phyloP scores from a whole-genome alignment of 805 yeast species.

The Wickerhamiella australiensis region DNA sequence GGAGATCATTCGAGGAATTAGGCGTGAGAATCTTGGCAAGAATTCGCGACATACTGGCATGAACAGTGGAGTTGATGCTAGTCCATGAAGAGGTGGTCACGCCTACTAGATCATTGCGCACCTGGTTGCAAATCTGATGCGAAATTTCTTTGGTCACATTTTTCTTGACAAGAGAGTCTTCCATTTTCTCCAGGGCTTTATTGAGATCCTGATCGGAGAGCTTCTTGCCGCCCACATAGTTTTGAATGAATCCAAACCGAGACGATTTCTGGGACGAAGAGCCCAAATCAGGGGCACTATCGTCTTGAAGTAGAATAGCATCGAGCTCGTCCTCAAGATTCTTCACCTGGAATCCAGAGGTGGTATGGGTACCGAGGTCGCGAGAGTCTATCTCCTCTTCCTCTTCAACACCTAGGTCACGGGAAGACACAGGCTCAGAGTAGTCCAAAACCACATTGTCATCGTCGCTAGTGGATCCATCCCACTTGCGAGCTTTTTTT shows the following conservation, averaged over 20 bases:
- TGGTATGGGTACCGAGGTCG: constrained; percentile 26
- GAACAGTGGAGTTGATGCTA: constrained; percentile 59
- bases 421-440: constrained; percentile 30
- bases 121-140: constrained; percentile 51
- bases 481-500: constrained; percentile 45
- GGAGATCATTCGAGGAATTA: constrained; percentile 73
- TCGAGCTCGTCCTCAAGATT: constrained; percentile 47
- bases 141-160: constrained; percentile 91
- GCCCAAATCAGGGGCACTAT: constrained; percentile 13
- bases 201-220: constrained; percentile 52
- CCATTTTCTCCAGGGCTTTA: constrained; percentile 51
- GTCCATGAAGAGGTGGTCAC: constrained; percentile 64
- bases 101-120: constrained; percentile 57
- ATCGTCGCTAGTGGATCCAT: constrained; percentile 41
- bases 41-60: constrained; percentile 45
- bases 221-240: constrained; percentile 56
- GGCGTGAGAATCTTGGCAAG: constrained; percentile 69
- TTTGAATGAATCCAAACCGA: constrained; percentile 46
- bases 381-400: neutral
- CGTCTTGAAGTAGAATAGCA: constrained; percentile 27
- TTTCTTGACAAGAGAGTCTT: constrained; percentile 67
- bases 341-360: constrained; percentile 50
- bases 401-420: constrained; percentile 17
- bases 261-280: constrained; percentile 23
- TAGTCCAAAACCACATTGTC: constrained; percentile 41